Base-by-base conservation (phyloP, 768 basidiomycete genomes). In the Dacryopinax spathularia region DNA sequence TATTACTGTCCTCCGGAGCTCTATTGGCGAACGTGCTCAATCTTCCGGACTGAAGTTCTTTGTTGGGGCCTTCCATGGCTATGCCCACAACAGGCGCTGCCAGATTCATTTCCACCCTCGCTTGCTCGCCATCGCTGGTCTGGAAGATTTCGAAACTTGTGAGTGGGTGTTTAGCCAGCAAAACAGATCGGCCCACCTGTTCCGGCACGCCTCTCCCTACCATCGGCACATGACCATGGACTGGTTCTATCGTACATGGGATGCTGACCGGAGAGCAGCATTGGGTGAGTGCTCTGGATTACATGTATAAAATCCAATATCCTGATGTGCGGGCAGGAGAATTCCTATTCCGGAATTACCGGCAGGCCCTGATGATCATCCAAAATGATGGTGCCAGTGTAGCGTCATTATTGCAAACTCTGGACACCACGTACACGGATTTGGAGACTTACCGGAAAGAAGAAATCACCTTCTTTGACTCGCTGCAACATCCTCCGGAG, bases 101-200 rank as follows among this genome's bases (percentile, higher is more conserved):
- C 36, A 37, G 36, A 10, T 37, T n/a, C 36, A 37, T n/a, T 37
- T 37, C n/a, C 10, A 37, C n/a, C 36, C 36, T 37, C n/a, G 36
- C n/a, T 10, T 37, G 10, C 36, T 37, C 10, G n/a, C 10, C 36
- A 37, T n/a, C n/a, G 36, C 36, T 37, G 36, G 36, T 10, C 36
- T 37, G 10, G 36, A 37, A n/a, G 36, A 37, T 37, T 37, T 37
- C 36, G n/a, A 37, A 37, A 37, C 36, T 37, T 10, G n/a, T 37
- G 36, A 37, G 36, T 37, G 36, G 36, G n/a, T 37, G 10, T 37
- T 37, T n/a, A 10, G 10, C 36, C n/a, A n/a, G 36, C 36, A 37
- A 37, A 37, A 37, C n/a, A n/a, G 36, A 10, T 62, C 71, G n/a
- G 73, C 71, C 10, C 36, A 44, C 0, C 44, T 66, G 43, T 67